A percentile compares a stretch with the other conserved stretches of the same genome.
phyloP scores from a whole-genome alignment of 257 asterid genomes.

The Ajuga chamaepitys region DNA sequence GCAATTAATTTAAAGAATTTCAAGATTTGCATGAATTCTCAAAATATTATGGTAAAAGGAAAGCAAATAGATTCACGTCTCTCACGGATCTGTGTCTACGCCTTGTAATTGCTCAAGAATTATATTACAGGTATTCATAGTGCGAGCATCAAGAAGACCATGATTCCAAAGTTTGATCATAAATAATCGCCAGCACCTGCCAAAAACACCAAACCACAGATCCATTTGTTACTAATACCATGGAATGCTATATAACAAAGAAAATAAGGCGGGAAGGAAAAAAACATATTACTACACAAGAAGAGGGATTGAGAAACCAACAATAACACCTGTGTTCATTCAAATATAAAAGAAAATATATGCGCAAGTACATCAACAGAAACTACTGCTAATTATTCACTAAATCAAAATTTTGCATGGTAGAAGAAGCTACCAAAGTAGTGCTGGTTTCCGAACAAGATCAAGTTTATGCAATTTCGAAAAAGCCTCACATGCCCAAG shows the following conservation, averaged over 20 bases:
- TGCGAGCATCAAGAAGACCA: conserved; percentile 81
- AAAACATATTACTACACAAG: no score
- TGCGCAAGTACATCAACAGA: neutral
- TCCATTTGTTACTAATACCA: no score
- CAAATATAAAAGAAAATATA: neutral
- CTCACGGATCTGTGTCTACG: conserved; percentile 31
- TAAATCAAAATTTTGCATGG: neutral
- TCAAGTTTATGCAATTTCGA: conserved; percentile 62
- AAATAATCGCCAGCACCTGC: conserved; percentile 94
- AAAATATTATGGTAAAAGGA: neutral
- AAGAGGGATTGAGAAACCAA: no score
- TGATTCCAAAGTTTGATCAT: conserved; percentile 94
- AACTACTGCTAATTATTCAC: neutral
- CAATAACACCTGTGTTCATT: no score
- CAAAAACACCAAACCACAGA: no score
- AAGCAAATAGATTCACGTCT: neutral
- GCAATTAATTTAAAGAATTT: no score
- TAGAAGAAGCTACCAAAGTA: conserved; percentile 54
- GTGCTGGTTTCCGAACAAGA: conserved; percentile 53
- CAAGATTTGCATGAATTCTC: no score
- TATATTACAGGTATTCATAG: conserved; percentile 66
- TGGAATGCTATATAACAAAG: neutral
- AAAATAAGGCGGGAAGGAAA: no score
- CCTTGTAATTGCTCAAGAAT: conserved; percentile 45
- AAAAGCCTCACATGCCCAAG: conserved; percentile 99